Evolutionary conservation across 129 eudicot genomes (phyloP).

Genomic region (Flaveria linearis): DNA sequence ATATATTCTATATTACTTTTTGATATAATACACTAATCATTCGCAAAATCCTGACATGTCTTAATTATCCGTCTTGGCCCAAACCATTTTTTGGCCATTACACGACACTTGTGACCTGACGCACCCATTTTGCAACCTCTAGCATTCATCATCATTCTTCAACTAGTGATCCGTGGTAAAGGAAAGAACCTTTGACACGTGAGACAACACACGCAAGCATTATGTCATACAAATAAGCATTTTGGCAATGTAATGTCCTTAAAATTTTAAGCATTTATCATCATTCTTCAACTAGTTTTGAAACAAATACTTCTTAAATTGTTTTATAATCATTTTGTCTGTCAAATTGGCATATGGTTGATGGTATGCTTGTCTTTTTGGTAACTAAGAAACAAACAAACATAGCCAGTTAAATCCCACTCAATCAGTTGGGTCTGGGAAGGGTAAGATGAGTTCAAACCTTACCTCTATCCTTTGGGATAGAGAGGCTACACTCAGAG

Average conservation of each 20-base stretch:
- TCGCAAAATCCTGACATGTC: background rate
- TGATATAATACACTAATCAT: background rate
- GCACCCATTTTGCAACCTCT: background rate
- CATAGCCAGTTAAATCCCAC: no score
- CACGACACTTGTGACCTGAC: background rate
- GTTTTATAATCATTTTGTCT: background rate
- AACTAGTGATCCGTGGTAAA: background rate
- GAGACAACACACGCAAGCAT: background rate
- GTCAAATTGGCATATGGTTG: background rate
- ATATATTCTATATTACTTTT: background rate
- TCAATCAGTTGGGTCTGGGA: no score
- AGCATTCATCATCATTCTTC: slow-evolving; percentile 2
- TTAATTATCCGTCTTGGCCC: background rate
- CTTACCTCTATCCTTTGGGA: no score
- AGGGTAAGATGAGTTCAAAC: no score
- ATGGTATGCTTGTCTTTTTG: background rate
- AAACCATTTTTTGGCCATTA: background rate
- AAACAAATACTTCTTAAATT: background rate
- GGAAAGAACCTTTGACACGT: background rate
- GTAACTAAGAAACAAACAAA: background rate
- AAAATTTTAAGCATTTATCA: background rate
- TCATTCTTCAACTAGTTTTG: background rate
- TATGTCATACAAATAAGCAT: background rate
- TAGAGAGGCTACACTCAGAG: no score
- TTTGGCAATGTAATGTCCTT: background rate